A percentile compares a stretch with the other conserved stretches of the same genome.
Evolutionary conservation across 2,329 filamentous ascomycete genomes (phyloP).

Genomic region (Ceratocystis lukuohia): DNA sequence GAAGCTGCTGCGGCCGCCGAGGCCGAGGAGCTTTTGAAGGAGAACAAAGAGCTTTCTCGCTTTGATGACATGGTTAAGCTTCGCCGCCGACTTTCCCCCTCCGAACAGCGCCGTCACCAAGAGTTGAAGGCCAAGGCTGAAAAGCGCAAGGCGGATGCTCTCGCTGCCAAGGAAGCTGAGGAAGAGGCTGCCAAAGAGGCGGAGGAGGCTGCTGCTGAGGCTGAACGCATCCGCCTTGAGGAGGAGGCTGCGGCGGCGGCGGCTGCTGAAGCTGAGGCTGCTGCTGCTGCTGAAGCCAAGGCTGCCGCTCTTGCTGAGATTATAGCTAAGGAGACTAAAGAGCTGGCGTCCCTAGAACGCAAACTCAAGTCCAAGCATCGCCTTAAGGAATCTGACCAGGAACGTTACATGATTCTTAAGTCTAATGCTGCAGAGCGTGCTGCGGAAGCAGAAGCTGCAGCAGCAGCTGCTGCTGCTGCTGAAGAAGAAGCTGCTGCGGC

Average conservation of each 20-base stretch:
- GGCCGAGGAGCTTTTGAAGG: constrained; percentile 24
- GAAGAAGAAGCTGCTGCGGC: constrained; percentile 1
- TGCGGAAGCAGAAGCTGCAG: constrained; percentile 2
- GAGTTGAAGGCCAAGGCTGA: constrained; percentile 15
- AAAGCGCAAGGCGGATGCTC: constrained; percentile 25
- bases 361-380: constrained; percentile 1
- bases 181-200: constrained; percentile 23
- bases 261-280: constrained; percentile 23
- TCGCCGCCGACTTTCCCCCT: constrained; percentile 9
- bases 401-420: constrained; percentile 13
- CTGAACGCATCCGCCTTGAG: not conserved
- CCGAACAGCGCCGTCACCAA: constrained; percentile 1
- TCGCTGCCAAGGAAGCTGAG: constrained; percentile 26
- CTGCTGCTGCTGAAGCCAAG: constrained; percentile 3
- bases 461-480: not conserved
- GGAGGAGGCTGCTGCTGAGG: constrained; percentile 22
- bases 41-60: constrained; percentile 23
- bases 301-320: constrained; percentile 4
- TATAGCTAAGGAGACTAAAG: constrained; percentile 12
- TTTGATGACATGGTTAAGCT: constrained; percentile 16
- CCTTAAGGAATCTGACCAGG: constrained; percentile 10
- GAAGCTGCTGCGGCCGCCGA: constrained; percentile 22
- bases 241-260: constrained; percentile 24
- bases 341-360: constrained; percentile 11
- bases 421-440: not conserved